Evolutionary conservation across 2,329 filamentous ascomycete genomes (phyloP).

Genomic region (Xylariaceae sp.): DNA sequence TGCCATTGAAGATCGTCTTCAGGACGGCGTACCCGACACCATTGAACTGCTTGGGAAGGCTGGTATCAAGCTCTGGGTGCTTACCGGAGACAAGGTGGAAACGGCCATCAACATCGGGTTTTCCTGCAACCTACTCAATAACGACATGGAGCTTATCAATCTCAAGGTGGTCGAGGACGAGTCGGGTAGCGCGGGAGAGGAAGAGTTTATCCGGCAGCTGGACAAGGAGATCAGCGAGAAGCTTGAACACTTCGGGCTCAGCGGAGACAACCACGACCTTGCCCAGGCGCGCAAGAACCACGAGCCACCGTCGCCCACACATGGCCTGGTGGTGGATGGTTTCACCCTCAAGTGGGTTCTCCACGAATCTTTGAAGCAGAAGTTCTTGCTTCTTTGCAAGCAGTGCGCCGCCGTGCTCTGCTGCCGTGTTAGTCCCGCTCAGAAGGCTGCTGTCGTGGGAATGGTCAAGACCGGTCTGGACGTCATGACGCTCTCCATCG

Average conservation of each 20-base stretch:
- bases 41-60: conserved; percentile 86
- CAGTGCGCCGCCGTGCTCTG: conserved; percentile 95
- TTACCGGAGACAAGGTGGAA: conserved; percentile 98
- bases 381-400: conserved; percentile 92
- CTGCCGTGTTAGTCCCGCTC: conserved; percentile 92
- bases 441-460: conserved; percentile 93
- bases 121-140: conserved; percentile 94
- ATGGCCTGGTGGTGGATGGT: conserved; percentile 91
- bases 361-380: conserved; percentile 75
- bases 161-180: conserved; percentile 78
- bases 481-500: conserved; percentile 91
- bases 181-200: conserved; percentile 40
- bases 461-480: conserved; percentile 94
- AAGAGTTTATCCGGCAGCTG: conserved; percentile 50
- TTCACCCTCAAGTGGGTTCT: conserved; percentile 88
- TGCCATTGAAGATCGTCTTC: conserved; percentile 92
- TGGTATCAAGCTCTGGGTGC: conserved; percentile 96
- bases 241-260: conserved; percentile 68
- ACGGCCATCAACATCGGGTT: conserved; percentile 99
- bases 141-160: conserved; percentile 94
- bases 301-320: conserved; percentile 77
- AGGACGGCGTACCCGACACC: conserved; percentile 94
- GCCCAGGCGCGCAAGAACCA: conserved; percentile 74
- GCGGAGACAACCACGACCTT: conserved; percentile 80
- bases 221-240: conserved; percentile 70